Evolutionary conservation across 495 filamentous ascomycete species (phyloP).

Genomic region (Geoglossum glabrum): DNA sequence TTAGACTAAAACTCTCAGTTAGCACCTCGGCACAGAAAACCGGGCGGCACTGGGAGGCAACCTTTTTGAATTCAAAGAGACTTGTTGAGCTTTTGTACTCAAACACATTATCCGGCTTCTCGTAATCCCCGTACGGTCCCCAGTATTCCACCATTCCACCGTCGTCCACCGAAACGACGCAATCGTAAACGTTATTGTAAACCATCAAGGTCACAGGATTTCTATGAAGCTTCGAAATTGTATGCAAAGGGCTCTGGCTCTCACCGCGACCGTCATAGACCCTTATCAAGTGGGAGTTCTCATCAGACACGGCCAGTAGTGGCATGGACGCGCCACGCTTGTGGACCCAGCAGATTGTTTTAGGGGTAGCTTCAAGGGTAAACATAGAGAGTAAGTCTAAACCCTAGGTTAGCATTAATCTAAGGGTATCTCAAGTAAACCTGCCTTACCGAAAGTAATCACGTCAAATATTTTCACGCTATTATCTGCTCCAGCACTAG

Average conservation of each 20-base stretch:
- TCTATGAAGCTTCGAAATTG: slow-evolving; percentile 52
- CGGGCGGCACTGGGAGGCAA: not conserved
- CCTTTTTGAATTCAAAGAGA: slow-evolving; percentile 85
- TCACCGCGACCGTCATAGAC: slow-evolving; percentile 86
- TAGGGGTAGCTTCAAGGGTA: slow-evolving; percentile 49
- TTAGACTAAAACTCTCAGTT: slow-evolving; percentile 36
- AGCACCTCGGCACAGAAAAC: not conserved
- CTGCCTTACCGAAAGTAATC: slow-evolving; percentile 51
- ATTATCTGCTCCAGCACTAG: slow-evolving; percentile 68
- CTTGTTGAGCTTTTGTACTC: slow-evolving; percentile 79
- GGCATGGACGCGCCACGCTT: slow-evolving; percentile 70
- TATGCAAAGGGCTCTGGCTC: slow-evolving; percentile 49
- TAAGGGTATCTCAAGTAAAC: not conserved
- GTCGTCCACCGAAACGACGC: slow-evolving; percentile 74
- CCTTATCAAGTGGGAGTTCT: slow-evolving; percentile 44
- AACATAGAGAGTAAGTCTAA: slow-evolving; percentile 67
- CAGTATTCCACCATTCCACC: slow-evolving; percentile 96
- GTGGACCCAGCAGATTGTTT: slow-evolving; percentile 84
- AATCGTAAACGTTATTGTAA: slow-evolving; percentile 77
- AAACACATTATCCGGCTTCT: slow-evolving; percentile 85
- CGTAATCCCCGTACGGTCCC: slow-evolving; percentile 57
- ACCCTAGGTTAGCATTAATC: slow-evolving; percentile 7
- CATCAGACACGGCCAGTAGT: slow-evolving; percentile 74
- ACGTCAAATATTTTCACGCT: slow-evolving; percentile 95
- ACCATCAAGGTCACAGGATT: slow-evolving; percentile 62